Conservation (phyloP, 2,329 filamentous ascomycete species). For the Apiospora rasikravindrae region DNA sequence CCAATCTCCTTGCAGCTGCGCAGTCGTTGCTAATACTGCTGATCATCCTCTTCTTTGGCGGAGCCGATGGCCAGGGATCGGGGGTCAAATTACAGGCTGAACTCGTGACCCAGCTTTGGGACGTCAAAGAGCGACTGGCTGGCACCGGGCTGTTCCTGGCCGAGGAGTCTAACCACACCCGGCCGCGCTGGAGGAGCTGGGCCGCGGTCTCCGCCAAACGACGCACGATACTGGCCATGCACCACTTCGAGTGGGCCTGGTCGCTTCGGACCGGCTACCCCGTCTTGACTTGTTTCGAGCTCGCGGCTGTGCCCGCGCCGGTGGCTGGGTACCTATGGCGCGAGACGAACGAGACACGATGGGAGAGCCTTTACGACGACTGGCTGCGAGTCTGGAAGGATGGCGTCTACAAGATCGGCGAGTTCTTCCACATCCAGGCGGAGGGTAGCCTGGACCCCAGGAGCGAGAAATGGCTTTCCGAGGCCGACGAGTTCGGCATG, state of each 20-base stretch:
- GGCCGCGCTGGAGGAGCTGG: slow-evolving; percentile 27
- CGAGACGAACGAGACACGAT: slow-evolving; percentile 20
- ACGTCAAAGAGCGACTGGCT: slow-evolving; percentile 25
- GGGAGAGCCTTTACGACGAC: slow-evolving; percentile 20
- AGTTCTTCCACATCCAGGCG: slow-evolving; percentile 27
- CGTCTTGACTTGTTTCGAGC: slow-evolving; percentile 28
- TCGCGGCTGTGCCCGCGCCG: slow-evolving; percentile 27
- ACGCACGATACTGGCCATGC: slow-evolving; percentile 26
- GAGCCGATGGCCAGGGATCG: not conserved
- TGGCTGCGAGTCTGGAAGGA: slow-evolving; percentile 26
- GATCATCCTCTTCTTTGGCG: not conserved
- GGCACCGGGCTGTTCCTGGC: slow-evolving; percentile 25
- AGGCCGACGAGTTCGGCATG: slow-evolving; percentile 28
- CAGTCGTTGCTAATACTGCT: not conserved
- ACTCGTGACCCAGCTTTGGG: slow-evolving; percentile 26
- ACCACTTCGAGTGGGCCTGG: slow-evolving; percentile 30
- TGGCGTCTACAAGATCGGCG: slow-evolving; percentile 25
- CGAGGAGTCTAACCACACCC: slow-evolving; percentile 20
- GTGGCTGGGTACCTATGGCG: slow-evolving; percentile 25
- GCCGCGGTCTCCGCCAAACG: slow-evolving; percentile 28
- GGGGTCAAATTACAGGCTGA: slow-evolving; percentile 19
- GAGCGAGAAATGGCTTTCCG: slow-evolving; percentile 28
- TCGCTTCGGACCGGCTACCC: slow-evolving; percentile 27
- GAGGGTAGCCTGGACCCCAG: slow-evolving; percentile 19
- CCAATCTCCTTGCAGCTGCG: not conserved